Conservation (phyloP, 2,329 filamentous ascomycete species). For the Epichloe sp. region DNA sequence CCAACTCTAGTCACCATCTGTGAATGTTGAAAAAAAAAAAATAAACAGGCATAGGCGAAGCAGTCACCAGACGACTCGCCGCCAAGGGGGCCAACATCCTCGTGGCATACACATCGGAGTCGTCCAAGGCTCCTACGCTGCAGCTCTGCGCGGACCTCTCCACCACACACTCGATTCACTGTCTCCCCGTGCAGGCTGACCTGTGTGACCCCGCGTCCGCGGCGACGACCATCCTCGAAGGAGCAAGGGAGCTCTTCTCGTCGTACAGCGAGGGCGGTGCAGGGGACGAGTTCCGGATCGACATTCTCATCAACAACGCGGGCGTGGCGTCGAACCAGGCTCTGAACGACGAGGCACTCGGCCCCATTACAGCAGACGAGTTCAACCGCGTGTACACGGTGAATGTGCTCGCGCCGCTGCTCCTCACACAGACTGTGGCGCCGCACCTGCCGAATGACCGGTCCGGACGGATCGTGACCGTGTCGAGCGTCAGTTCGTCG, state of each 20-base stretch:
- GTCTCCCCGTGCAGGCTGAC: constrained; percentile 17
- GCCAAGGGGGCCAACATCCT: constrained; percentile 47
- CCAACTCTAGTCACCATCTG: no score
- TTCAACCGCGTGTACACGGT: constrained; percentile 63
- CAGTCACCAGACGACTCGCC: constrained; percentile 43
- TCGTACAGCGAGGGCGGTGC: constrained; percentile 10
- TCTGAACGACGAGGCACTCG: constrained; percentile 39
- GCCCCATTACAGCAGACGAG: constrained; percentile 43
- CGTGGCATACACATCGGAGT: constrained; percentile 46
- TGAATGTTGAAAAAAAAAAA: no score
- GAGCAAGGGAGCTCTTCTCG: constrained; percentile 15
- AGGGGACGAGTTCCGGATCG: constrained; percentile 33
- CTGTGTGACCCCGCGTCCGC: constrained; percentile 15
- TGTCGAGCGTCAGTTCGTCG: constrained; percentile 41
- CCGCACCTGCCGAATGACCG: constrained; percentile 57
- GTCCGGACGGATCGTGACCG: constrained; percentile 44
- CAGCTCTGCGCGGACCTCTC: constrained; percentile 34
- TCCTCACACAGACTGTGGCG: constrained; percentile 60
- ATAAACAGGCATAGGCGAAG: constrained; percentile 37
- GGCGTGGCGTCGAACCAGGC: constrained; percentile 55
- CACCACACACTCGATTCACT: constrained; percentile 25
- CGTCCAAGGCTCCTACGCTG: constrained; percentile 33
- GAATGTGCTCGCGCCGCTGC: constrained; percentile 70
- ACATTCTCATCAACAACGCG: constrained; percentile 83
- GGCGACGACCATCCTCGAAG: constrained; percentile 15